Base-by-base conservation (phyloP, 2,329 filamentous ascomycete species). In the Pseudopyrenochaeta lycopersici region DNA sequence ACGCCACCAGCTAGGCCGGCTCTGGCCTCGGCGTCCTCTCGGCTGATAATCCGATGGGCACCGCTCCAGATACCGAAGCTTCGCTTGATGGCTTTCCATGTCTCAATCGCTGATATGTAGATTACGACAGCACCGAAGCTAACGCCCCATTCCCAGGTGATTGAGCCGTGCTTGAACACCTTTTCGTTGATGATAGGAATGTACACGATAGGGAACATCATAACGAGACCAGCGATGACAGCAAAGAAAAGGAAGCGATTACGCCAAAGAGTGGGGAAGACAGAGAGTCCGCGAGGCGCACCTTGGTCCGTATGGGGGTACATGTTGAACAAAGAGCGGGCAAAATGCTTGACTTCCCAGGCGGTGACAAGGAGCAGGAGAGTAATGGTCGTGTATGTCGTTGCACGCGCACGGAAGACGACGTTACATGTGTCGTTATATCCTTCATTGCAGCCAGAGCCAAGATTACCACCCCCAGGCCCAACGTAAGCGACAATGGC, bases 91-190 rank as follows among this genome's bases (percentile, higher is more conserved):
- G 76, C 77, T 63, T 81, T 81, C 78, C 78, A 81, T 32, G 60
- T 71, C 64, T 81, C 78, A 14, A 80, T 77, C 0, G 74, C 70
- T 9, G 68, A 65, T 1, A 80, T 59, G 52, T 80, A 81, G 2
- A 75, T 64, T 1, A 77, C 71, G 7, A 79, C 64, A 17, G 73
- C 76, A 12, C 68, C 77, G 46, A 77, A 72, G 14, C 77, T 74
- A 18, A 81, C 64, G 14, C 76, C 78, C 79, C 79, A 81, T 58
- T 81, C 79, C 79, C 78, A 81, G 1, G 66, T 72, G 48, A 81
- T 74, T 1, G 66, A 59, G 11, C 65, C 62, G 49, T 81, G 79
- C 49, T 79, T 77, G 70, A 81, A 81, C 6, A 81, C 79, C 47
- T 75, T 66, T 21, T 68, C 62, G 53, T 81, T 81, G 59, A 81